Base-by-base conservation (phyloP, 345 rosid genomes). In the Acer saccharum region DNA sequence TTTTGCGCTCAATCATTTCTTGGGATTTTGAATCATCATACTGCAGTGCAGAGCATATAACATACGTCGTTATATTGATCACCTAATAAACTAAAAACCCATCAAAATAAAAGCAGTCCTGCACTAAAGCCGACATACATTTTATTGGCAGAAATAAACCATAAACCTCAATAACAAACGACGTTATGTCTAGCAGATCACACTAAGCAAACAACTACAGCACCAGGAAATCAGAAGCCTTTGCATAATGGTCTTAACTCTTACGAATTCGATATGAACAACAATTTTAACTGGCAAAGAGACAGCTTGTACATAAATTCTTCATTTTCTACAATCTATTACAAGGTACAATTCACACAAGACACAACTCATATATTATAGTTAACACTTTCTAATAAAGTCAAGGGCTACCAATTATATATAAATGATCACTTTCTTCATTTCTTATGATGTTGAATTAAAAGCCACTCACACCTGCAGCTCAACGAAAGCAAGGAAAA, bases 1-100 rank as follows among this genome's bases (percentile, higher is more conserved):
- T 96, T 84, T 88, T 92, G 62, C 89, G 88, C 79, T 96, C 99
- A 70, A 92, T 92, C 84, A 80, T 87, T 86, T 96, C 98, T 86
- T 96, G 97, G 17, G 95, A 91, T 77, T 86, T 88, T 1, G 92
- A 90, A 8, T 92, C 97, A 80, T 96, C 98, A 8, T 89, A 76
- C 98, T 93, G 76, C 77, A 72, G 55, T 21, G 43, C 64, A 76
- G 4, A 78, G 46, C 54, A 80, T 16, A 78, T 16, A 39, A 25
- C 16, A 18, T 44, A 13, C 25, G 12, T 57, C 14, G 16, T 32
- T 54, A 77, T 1, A 25, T 16, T 11, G 27, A 17, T 50, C 69
- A 64, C 27, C 55, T 11, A 14, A 20, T 27, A 48, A 64, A 64
- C 69, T 6, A 17, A 62, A 65, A 61, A 43, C n/a, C 55, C 55